Percentiles rank a stretch among this genome's conserved stretches.
Evolutionary conservation across 768 basidiomycete genomes (phyloP).

Genomic region (Lactarius hatsudake): DNA sequence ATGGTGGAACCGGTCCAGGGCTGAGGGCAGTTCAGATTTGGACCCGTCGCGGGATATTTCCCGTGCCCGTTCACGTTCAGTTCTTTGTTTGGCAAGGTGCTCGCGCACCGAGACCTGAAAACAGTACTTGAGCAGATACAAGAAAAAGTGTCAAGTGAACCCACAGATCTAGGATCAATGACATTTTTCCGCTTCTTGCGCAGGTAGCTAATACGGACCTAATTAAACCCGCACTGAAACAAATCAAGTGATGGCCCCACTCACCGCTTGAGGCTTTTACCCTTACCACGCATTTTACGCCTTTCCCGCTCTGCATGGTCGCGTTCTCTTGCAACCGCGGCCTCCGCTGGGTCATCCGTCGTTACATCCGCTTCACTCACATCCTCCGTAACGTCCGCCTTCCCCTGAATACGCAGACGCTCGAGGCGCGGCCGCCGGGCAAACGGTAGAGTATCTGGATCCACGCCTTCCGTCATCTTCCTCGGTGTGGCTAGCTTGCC

Average conservation of each 20-base stretch:
- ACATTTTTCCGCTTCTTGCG: slow-evolving; percentile 95
- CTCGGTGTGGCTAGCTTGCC: slow-evolving; percentile 64
- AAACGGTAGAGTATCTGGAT: slow-evolving; percentile 52
- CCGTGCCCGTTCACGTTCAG: slow-evolving; percentile 33
- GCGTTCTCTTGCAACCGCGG: slow-evolving; percentile 33
- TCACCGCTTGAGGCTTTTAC: slow-evolving; percentile 78
- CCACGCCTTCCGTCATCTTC: slow-evolving; percentile 52
- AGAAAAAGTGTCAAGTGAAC: slow-evolving; percentile 30
- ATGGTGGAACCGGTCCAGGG: slow-evolving; percentile 41
- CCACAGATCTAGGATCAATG: slow-evolving; percentile 74
- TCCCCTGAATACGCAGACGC: slow-evolving; percentile 67
- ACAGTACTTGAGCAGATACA: slow-evolving; percentile 33
- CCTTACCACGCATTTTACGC: slow-evolving; percentile 83
- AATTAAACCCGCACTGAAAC: background rate
- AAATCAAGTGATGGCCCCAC: background rate
- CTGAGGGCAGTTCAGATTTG: slow-evolving; percentile 34
- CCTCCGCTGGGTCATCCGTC: slow-evolving; percentile 42
- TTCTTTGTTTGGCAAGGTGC: slow-evolving; percentile 40
- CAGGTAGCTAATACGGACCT: slow-evolving; percentile 47
- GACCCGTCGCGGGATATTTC: slow-evolving; percentile 30
- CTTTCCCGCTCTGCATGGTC: slow-evolving; percentile 51
- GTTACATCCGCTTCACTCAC: slow-evolving; percentile 33
- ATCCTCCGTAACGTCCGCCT: slow-evolving; percentile 66
- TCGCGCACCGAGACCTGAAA: slow-evolving; percentile 44
- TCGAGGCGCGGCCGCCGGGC: slow-evolving; percentile 78